These are phyloP conservation scores for Drechslerella coelobrocha DNA, from an alignment of 2,329 filamentous ascomycete genomes.

Conservation along the genomic window DNA sequence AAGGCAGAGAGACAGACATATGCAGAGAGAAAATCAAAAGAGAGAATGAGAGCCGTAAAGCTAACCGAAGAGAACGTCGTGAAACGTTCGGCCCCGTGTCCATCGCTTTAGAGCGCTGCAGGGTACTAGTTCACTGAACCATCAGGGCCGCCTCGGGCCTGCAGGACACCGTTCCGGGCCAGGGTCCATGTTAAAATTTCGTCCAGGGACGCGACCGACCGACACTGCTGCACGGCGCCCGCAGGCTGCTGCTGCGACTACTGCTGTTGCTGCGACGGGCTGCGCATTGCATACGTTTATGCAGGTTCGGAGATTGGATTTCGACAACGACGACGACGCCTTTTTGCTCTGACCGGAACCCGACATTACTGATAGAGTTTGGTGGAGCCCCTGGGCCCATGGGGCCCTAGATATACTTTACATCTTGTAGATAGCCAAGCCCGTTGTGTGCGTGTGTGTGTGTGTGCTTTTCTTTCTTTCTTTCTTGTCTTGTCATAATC, in stretches of 20 bases:
- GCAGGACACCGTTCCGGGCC: background rate
- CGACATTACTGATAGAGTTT: background rate
- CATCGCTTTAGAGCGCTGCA: conserved; percentile 45
- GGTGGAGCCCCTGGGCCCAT: no score
- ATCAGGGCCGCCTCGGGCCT: background rate
- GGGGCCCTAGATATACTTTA: no score
- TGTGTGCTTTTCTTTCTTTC: no score
- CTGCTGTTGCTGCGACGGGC: background rate
- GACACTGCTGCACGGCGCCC: background rate
- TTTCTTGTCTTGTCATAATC: no score
- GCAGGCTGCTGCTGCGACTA: background rate
- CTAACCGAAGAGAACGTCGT: conserved; percentile 32
- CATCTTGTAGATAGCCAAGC: no score
- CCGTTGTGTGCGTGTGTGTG: no score
- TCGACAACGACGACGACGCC: background rate
- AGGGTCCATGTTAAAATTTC: conserved; percentile 8
- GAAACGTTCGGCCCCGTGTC: conserved; percentile 24
- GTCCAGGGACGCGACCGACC: background rate
- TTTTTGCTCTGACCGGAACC: no score
- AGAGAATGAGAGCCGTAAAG: conserved; percentile 28
- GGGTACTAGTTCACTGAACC: conserved; percentile 25
- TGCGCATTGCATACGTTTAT: background rate
- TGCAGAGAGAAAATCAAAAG: background rate
- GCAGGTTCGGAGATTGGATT: background rate
- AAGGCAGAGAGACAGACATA: background rate